Conservation (phyloP, 305 asterid species). For the Fraxinus velutina region DNA sequence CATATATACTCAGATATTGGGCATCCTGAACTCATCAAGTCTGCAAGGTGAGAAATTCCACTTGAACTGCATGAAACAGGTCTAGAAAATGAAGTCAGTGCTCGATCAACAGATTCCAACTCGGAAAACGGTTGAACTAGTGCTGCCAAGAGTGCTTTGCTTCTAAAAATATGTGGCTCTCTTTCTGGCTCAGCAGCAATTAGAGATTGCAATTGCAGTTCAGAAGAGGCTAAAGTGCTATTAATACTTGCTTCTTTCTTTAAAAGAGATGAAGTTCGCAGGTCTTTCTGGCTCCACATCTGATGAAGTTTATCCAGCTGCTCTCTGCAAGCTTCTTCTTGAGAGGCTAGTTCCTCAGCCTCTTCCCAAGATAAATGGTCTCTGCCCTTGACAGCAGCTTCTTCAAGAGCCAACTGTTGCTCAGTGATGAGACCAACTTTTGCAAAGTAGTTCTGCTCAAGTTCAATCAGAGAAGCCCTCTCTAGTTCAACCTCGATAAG, state of each 20-base stretch:
- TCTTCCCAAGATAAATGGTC: constrained; percentile 99
- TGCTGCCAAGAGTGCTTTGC: constrained; percentile 63
- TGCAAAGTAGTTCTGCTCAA: constrained; percentile 87
- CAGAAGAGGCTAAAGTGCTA: constrained; percentile 55
- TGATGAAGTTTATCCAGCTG: constrained; percentile 90
- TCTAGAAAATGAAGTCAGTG: constrained; percentile 48
- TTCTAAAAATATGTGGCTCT: constrained; percentile 56
- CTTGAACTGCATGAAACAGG: constrained; percentile 47
- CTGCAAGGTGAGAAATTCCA: constrained; percentile 56
- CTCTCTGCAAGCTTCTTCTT: constrained; percentile 95
- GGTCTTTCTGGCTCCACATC: constrained; percentile 90
- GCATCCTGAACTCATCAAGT: constrained; percentile 66
- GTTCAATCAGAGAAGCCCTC: constrained; percentile 71
- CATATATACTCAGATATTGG: constrained; percentile 73
- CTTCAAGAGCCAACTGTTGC: constrained; percentile 91
- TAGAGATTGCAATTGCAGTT: constrained; percentile 64
- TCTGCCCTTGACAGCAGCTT: constrained; percentile 91
- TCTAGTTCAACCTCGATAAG: constrained; percentile 87
- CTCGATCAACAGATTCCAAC: constrained; percentile 76
- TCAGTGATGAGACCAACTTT: constrained; percentile 88
- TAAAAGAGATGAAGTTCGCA: constrained; percentile 59
- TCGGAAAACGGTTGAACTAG: constrained; percentile 78
- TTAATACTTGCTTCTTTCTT: constrained; percentile 67
- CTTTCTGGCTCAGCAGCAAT: constrained; percentile 49
- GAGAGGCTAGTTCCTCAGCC: constrained; percentile 99